Conservation (phyloP, 2,329 filamentous ascomycete genomes). For the Fusarium anthophilum region DNA sequence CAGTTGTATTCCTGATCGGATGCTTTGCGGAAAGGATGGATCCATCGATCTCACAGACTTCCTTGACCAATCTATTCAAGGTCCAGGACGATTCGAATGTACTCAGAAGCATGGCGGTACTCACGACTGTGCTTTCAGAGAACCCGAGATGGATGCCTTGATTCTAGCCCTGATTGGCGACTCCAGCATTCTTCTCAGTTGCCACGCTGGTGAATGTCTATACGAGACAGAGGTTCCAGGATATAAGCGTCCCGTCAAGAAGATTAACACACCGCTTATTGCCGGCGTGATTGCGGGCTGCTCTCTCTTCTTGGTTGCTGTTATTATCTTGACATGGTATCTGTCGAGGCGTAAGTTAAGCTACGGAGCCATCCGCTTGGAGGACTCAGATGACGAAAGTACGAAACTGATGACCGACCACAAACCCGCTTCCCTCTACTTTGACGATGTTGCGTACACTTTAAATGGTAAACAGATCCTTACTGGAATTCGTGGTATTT, state of each 20-base stretch:
- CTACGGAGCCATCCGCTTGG: slow-evolving; percentile 81
- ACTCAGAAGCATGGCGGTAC: slow-evolving; percentile 69
- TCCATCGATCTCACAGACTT: slow-evolving; percentile 95
- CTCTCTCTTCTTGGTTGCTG: slow-evolving; percentile 86
- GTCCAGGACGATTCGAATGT: slow-evolving; percentile 86
- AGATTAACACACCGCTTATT: slow-evolving; percentile 96
- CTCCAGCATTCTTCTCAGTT: slow-evolving; percentile 83
- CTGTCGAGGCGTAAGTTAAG: slow-evolving; percentile 77
- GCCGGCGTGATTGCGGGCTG: slow-evolving; percentile 89
- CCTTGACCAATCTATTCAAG: slow-evolving; percentile 81
- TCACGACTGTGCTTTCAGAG: slow-evolving; percentile 82
- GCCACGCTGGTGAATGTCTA: slow-evolving; percentile 88
- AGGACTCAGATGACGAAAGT: slow-evolving; percentile 89
- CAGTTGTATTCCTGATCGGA: slow-evolving; percentile 87
- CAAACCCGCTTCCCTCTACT: slow-evolving; percentile 88
- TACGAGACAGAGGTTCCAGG: slow-evolving; percentile 94
- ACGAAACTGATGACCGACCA: slow-evolving; percentile 90
- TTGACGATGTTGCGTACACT: slow-evolving; percentile 86
- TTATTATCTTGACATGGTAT: slow-evolving; percentile 88
- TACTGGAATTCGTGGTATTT: slow-evolving; percentile 80
- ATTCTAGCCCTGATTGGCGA: slow-evolving; percentile 93
- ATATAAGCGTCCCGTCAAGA: slow-evolving; percentile 86
- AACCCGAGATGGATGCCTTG: slow-evolving; percentile 91
- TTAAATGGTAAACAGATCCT: slow-evolving; percentile 91
- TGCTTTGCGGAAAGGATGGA: slow-evolving; percentile 91